Evolutionary conservation across 257 asterid genomes (phyloP), one percentile per base, ranked within the genome.

Genomic region (Jacaranda mimosifolia): DNA sequence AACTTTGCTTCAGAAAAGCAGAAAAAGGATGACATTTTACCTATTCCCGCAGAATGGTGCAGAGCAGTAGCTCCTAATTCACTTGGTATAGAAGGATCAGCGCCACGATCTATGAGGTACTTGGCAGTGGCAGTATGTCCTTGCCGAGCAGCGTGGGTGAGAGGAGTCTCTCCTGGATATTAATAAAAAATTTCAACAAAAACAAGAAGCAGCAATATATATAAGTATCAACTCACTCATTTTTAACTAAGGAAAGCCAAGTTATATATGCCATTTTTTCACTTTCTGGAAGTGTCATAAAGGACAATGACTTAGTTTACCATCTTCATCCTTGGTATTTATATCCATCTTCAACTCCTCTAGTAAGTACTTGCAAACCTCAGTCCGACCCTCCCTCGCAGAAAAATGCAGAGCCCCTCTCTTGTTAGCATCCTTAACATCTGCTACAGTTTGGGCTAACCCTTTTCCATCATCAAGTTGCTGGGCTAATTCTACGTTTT

Each of bases 391-490:
- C 72, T 95, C 99, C 76, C 96, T 90, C 18, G 99, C 96, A 21
- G 99, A 97, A 85, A 95, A 95, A 70, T 90, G 96, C 76, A 95
- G 86, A 48, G 99, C 97, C 80, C 97, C 98, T 89, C 99, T 86
- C 82, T 93, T 89, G 78, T 95, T 95, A 46, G 98, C 99, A 89
- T 95, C 99, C 93, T 89, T 91, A 83, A 95, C 88, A 83, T 87
- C 96, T 38, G 81, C 86, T 49, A 89, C 88, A 4, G 99, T 91
- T 77, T 83, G 89, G 14, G 89, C 81, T 63, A 92, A 76, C 68
- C 97, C 99, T 78, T 92, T 91, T 38, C 98, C 98, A 70, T 75
- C 93, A 84, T 91, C 99, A 74, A 95, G 95, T 66, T 85, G 90
- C 59, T 79, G 82, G 15, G 89, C 98, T 68, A 85, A 77, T 39